Evolutionary conservation across 768 basidiomycete genomes (phyloP).

Genomic region (Boletus tylopilopsis): DNA sequence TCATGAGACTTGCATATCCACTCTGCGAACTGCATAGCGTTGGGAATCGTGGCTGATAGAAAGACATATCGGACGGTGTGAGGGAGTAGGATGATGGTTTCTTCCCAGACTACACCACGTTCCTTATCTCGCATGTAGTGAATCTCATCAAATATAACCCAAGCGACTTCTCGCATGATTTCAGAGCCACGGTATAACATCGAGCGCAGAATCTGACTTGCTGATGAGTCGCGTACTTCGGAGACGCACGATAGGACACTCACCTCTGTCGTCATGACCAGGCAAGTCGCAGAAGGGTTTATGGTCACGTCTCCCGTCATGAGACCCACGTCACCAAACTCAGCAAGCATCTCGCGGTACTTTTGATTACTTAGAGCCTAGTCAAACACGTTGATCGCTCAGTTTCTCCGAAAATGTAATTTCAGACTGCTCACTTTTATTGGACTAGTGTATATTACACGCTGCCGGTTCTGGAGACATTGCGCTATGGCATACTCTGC

Average conservation of each 20-base stretch:
- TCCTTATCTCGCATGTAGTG: conserved; percentile 99
- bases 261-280: conserved; percentile 99
- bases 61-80: conserved; percentile 97
- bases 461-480: conserved; percentile 87
- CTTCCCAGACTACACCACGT: conserved; percentile 99
- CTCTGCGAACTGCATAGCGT: conserved; percentile 98
- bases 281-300: conserved; percentile 92
- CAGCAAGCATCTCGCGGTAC: conserved; percentile 95
- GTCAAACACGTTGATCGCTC: conserved; percentile 14
- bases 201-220: conserved; percentile 83
- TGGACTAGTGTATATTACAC: conserved; percentile 98
- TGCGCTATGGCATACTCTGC: conserved; percentile 99
- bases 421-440: conserved; percentile 77
- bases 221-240: not conserved
- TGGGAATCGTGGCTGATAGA: conserved; percentile 97
- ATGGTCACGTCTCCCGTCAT: conserved; percentile 99
- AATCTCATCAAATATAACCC: conserved; percentile 99
- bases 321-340: conserved; percentile 96
- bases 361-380: conserved; percentile 99
- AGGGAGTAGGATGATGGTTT: conserved; percentile 95
- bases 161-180: conserved; percentile 99
- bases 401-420: conserved; percentile 7
- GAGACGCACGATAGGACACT: not conserved
- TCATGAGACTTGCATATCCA: conserved; percentile 98
- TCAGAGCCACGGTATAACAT: conserved; percentile 99